A percentile compares a stretch with the other conserved stretches of the same genome.
Conservation (phyloP, 164 flowering plant genomes). For the Vitis vinifera region DNA sequence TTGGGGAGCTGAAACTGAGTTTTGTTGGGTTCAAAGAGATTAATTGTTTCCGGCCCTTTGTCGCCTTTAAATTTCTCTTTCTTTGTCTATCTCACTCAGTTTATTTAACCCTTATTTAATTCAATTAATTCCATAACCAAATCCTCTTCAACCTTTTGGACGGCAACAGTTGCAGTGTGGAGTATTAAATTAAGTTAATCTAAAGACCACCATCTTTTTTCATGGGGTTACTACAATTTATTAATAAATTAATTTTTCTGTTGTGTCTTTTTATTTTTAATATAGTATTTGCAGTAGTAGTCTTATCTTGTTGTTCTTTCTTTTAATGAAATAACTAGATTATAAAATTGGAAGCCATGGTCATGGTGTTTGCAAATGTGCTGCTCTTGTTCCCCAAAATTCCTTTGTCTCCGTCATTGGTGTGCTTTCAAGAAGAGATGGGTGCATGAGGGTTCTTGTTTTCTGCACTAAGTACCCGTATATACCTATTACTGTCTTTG, state of each 20-base stretch:
- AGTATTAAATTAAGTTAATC: constrained; percentile 1
- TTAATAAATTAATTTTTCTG: too few relatives aligned
- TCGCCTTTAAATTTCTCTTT: too few relatives aligned
- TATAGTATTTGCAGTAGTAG: too few relatives aligned
- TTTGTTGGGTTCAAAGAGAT: neutral
- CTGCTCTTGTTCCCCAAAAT: constrained; percentile 29
- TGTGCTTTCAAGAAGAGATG: constrained; percentile 15
- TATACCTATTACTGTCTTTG: constrained; percentile 44
- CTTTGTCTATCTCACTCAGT: too few relatives aligned
- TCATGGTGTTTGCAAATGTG: constrained; percentile 2
- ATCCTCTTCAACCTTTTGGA: constrained; percentile 11
- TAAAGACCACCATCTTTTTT: neutral
- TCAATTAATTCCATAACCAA: constrained; percentile 8
- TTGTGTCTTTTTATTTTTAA: too few relatives aligned
- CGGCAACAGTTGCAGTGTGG: constrained; percentile 14
- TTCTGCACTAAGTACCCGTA: constrained; percentile 33
- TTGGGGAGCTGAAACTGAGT: constrained; percentile 21
- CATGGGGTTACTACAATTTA: too few relatives aligned
- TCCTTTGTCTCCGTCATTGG: constrained; percentile 18
- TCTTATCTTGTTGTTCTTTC: neutral
- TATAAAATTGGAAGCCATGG: neutral
- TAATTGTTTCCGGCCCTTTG: too few relatives aligned
- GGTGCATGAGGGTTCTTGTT: constrained; percentile 48
- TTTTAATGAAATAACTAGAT: neutral
- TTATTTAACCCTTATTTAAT: too few relatives aligned